Percentiles rank a stretch among this genome's conserved stretches.
Conservation (phyloP, 169 alveolate species). For the Nephromyces sp. region DNA sequence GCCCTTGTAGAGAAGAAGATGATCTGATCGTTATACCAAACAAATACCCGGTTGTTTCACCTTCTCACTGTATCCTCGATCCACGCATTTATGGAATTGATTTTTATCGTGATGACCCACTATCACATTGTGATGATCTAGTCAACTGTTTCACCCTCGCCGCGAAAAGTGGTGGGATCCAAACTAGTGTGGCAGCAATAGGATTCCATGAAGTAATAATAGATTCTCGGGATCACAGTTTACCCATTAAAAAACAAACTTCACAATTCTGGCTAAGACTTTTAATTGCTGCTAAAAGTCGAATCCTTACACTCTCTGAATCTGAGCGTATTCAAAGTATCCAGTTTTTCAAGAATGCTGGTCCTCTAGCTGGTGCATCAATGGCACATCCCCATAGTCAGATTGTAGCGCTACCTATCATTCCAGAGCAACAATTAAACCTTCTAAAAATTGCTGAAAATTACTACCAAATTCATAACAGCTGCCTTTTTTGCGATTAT, state of each 20-base stretch:
- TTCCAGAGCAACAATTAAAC: slow-evolving; percentile 2
- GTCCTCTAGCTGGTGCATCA: slow-evolving; percentile 1
- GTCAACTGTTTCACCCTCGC: slow-evolving; percentile 3
- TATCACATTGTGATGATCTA: not conserved
- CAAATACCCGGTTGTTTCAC: slow-evolving; percentile 4
- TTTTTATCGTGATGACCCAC: not conserved
- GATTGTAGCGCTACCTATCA: not conserved
- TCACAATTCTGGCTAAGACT: not conserved
- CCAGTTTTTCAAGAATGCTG: slow-evolving; percentile 3
- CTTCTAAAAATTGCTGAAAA: not conserved
- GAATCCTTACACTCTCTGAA: not conserved
- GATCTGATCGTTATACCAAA: not conserved
- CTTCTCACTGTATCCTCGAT: slow-evolving; percentile 2
- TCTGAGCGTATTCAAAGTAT: slow-evolving; percentile 3
- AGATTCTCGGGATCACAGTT: not conserved
- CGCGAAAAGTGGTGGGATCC: not conserved
- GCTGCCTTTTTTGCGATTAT: slow-evolving; percentile 11
- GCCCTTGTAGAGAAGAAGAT: not conserved
- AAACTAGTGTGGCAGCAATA: not conserved
- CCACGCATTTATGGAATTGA: not conserved
- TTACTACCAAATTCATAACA: not conserved
- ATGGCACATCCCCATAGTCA: slow-evolving; percentile 5
- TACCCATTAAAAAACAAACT: not conserved
- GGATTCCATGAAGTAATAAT: slow-evolving; percentile 5
- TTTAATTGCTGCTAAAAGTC: not conserved